Evolutionary conservation across 1,284 basidiomycete genomes (phyloP).

Genomic region (Megacollybia platyphylla): DNA sequence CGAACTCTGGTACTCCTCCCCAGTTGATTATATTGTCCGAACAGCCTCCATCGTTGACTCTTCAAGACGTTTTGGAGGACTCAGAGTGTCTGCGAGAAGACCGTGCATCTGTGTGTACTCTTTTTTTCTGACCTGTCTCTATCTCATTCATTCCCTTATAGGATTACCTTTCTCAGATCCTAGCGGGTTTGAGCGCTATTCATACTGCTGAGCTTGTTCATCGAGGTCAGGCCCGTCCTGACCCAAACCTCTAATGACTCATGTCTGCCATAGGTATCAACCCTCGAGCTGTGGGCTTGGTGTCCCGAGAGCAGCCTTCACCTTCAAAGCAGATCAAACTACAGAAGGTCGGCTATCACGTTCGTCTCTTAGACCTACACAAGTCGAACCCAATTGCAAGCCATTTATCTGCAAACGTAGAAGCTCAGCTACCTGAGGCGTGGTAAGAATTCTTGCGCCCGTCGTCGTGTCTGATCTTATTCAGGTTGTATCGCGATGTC

Average conservation of each 20-base stretch:
- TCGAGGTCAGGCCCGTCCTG: conserved; percentile 26
- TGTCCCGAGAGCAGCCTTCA: conserved; percentile 30
- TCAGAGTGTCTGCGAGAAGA: conserved; percentile 54
- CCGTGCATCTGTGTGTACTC: conserved; percentile 37
- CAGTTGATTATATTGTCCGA: conserved; percentile 54
- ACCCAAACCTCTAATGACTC: background rate
- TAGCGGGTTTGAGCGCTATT: conserved; percentile 51
- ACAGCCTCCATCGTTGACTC: conserved; percentile 45
- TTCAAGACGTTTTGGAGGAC: conserved; percentile 60
- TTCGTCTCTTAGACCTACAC: conserved; percentile 56
- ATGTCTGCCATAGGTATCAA: conserved; percentile 29
- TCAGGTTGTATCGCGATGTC: conserved; percentile 53
- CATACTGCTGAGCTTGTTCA: conserved; percentile 55
- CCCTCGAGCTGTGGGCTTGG: conserved; percentile 44
- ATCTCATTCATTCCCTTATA: conserved; percentile 13
- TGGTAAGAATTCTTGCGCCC: conserved; percentile 28
- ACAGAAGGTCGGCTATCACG: conserved; percentile 48
- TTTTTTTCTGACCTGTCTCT: conserved; percentile 1
- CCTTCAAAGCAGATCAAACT: conserved; percentile 54
- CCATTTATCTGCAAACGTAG: conserved; percentile 23
- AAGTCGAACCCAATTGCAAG: conserved; percentile 58
- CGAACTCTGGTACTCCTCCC: conserved; percentile 32
- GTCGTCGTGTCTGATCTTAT: conserved; percentile 2
- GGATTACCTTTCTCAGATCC: conserved; percentile 62
- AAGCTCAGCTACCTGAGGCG: conserved; percentile 36